Evolutionary conservation across 352 stramenopile genomes (phyloP).

Genomic region (Globisporangium sylvaticum): DNA sequence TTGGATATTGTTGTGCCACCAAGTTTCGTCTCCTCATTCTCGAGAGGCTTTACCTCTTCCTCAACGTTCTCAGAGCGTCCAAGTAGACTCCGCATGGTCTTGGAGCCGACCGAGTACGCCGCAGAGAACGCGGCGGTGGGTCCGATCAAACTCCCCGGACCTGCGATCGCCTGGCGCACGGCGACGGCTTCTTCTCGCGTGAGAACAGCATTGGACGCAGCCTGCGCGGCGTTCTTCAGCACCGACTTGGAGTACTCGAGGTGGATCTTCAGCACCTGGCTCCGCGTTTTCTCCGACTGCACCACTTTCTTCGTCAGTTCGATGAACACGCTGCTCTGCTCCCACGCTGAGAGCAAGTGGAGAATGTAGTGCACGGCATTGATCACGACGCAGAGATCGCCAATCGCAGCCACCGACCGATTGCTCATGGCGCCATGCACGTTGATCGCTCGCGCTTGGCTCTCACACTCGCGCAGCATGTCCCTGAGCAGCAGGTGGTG

Average conservation of each 20-base stretch:
- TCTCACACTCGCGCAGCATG: conserved; percentile 19
- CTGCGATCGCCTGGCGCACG: conserved; percentile 61
- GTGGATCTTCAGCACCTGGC: conserved; percentile 58
- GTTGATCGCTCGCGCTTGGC: conserved; percentile 10
- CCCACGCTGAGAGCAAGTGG: conserved; percentile 42
- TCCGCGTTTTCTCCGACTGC: conserved; percentile 47
- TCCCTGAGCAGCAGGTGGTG: conserved; percentile 42
- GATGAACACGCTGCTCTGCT: conserved; percentile 66
- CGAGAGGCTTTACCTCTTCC: neutral
- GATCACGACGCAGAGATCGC: conserved; percentile 39
- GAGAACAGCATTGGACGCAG: conserved; percentile 51
- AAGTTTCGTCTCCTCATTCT: neutral
- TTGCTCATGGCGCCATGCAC: neutral
- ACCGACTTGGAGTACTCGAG: conserved; percentile 51
- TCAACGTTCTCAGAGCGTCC: conserved; percentile 16
- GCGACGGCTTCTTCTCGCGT: conserved; percentile 63
- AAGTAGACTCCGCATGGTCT: conserved; percentile 71
- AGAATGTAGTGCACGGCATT: conserved; percentile 47
- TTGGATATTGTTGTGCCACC: neutral
- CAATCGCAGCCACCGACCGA: conserved; percentile 3
- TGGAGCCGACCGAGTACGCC: conserved; percentile 70
- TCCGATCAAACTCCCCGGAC: conserved; percentile 66
- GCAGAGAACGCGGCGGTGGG: conserved; percentile 62
- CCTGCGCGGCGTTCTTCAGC: conserved; percentile 37
- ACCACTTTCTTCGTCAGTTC: conserved; percentile 58